These are phyloP conservation scores for Taphrina deformans DNA, from an alignment of 1,139 yeast species.

Conservation along the genomic window DNA sequence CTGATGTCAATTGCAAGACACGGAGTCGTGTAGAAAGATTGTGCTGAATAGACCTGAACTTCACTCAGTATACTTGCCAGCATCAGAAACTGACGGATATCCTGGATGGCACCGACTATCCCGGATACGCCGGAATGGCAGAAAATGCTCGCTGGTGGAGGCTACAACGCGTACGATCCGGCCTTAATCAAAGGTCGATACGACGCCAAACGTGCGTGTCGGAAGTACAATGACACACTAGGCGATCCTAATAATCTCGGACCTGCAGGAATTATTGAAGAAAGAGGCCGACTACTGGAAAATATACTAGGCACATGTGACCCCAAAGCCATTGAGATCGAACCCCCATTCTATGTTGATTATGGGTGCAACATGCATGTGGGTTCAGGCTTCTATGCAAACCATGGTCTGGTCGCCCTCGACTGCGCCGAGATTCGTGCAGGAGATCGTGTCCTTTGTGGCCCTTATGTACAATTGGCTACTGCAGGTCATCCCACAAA, in stretches of 20 bases:
- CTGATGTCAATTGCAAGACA: no score
- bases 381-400: conserved; percentile 53
- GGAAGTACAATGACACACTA: conserved; percentile 24
- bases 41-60: not conserved
- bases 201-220: conserved; percentile 23
- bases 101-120: not conserved
- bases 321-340: conserved; percentile 50
- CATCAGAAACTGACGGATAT: not conserved
- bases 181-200: conserved; percentile 20
- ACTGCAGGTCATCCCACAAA: conserved; percentile 68
- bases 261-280: conserved; percentile 15
- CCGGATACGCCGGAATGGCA: conserved; percentile 20
- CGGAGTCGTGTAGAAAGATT: no score
- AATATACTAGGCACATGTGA: conserved; percentile 48
- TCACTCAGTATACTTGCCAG: not conserved
- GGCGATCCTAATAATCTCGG: conserved; percentile 41
- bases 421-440: conserved; percentile 64
- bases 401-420: conserved; percentile 58
- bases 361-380: conserved; percentile 57
- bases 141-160: not conserved
- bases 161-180: conserved; percentile 14
- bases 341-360: conserved; percentile 58
- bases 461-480: conserved; percentile 62
- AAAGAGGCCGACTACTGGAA: conserved; percentile 41
- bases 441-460: conserved; percentile 61